These are phyloP conservation scores for Rhizopogon rudus DNA, from an alignment of 768 basidiomycete species.

Conservation along the genomic window DNA sequence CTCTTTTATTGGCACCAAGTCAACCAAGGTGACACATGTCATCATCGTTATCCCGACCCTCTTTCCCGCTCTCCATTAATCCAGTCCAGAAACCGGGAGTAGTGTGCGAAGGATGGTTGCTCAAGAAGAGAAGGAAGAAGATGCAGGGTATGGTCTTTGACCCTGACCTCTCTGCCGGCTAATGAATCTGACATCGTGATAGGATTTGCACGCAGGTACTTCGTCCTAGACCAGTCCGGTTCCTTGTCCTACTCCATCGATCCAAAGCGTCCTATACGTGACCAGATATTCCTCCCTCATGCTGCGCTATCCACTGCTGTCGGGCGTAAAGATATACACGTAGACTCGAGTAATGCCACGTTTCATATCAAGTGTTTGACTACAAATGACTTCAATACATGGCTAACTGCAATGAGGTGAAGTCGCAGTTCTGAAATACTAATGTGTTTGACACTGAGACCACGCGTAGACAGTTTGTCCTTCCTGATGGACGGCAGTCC, in stretches of 20 bases:
- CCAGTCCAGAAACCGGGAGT: constrained; percentile 19
- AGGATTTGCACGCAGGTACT: constrained; percentile 87
- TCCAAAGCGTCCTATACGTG: constrained; percentile 66
- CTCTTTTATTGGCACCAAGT: neutral
- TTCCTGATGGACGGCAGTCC: constrained; percentile 34
- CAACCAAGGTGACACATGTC: constrained; percentile 7
- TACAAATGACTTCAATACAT: constrained; percentile 61
- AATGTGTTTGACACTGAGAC: neutral
- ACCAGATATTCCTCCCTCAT: constrained; percentile 58
- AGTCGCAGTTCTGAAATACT: constrained; percentile 2
- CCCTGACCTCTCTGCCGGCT: neutral
- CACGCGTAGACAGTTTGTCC: constrained; percentile 52
- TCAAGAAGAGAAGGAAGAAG: constrained; percentile 84
- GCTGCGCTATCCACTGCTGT: constrained; percentile 74
- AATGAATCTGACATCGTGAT: neutral
- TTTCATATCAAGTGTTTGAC: constrained; percentile 82
- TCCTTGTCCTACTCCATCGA: constrained; percentile 72
- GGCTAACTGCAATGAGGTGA: constrained; percentile 76
- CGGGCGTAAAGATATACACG: constrained; percentile 76
- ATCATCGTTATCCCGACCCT: constrained; percentile 7
- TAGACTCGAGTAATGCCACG: constrained; percentile 71
- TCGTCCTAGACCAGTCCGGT: constrained; percentile 63
- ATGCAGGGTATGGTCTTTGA: constrained; percentile 57
- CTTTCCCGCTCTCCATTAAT: constrained; percentile 4
- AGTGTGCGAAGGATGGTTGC: constrained; percentile 69